Conservation (phyloP, 108 stramenopile species). For the Epithemia pelagica region DNA sequence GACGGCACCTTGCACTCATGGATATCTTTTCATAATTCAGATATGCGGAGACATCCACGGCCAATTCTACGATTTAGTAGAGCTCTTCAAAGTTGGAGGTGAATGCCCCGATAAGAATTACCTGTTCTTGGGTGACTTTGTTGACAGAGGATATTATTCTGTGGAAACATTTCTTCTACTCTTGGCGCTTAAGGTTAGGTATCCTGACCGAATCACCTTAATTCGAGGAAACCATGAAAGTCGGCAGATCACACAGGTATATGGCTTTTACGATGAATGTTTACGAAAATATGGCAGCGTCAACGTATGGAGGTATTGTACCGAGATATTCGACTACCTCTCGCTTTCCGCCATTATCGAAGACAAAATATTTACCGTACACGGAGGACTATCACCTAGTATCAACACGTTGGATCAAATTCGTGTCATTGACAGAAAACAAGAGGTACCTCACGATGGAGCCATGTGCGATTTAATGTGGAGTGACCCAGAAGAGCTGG, state of each 20-base stretch:
- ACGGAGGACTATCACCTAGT: conserved; percentile 92
- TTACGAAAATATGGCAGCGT: conserved; percentile 95
- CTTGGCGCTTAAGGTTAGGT: conserved; percentile 94
- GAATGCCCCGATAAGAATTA: conserved; percentile 98
- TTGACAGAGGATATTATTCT: conserved; percentile 97
- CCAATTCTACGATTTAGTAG: conserved; percentile 98
- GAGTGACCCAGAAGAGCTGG: conserved; percentile 97
- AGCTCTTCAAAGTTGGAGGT: conserved; percentile 98
- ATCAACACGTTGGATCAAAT: conserved; percentile 97
- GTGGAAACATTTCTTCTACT: conserved; percentile 97
- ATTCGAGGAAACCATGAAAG: conserved; percentile 98
- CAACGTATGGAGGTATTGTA: conserved; percentile 99
- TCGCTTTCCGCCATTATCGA: conserved; percentile 91
- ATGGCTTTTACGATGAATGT: conserved; percentile 99
- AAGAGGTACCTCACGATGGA: conserved; percentile 99
- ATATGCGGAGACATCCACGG: conserved; percentile 99
- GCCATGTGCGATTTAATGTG: conserved; percentile 99
- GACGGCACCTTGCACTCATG: too few species aligned
- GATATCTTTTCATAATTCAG: too few species aligned
- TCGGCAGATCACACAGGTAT: conserved; percentile 97
- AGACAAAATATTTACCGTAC: conserved; percentile 95
- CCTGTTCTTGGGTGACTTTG: conserved; percentile 98
- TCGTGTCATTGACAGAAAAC: conserved; percentile 96
- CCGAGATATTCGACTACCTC: conserved; percentile 97
- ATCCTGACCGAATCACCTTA: conserved; percentile 97